Evolutionary conservation across 257 asterid genomes (phyloP).

Genomic region (Cordia subcordata): DNA sequence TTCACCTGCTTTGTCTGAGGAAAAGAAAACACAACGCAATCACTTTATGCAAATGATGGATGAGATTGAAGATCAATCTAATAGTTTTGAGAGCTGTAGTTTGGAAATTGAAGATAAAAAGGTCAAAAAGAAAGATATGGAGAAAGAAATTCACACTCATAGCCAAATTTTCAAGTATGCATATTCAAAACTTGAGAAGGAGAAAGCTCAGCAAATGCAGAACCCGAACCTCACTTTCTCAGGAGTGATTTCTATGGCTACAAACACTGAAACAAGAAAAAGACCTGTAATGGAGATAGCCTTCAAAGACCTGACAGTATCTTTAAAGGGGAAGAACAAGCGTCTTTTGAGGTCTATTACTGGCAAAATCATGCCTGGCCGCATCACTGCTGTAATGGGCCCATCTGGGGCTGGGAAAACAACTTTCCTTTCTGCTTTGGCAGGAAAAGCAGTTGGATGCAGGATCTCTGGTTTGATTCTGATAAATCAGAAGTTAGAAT

Average conservation of each 20-base stretch:
- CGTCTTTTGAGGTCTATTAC: conserved; percentile 67
- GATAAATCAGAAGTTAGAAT: conserved; percentile 60
- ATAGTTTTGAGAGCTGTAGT: conserved; percentile 30
- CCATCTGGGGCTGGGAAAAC: conserved; percentile 99
- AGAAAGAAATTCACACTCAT: conserved; percentile 53
- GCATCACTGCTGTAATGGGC: conserved; percentile 96
- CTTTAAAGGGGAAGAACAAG: conserved; percentile 62
- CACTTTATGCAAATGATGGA: conserved; percentile 31
- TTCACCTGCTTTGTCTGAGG: conserved; percentile 29
- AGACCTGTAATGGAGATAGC: conserved; percentile 66
- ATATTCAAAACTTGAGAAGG: conserved; percentile 81
- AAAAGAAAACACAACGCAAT: conserved; percentile 23
- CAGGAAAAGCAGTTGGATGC: conserved; percentile 90
- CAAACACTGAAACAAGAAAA: conserved; percentile 33
- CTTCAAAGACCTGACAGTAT: conserved; percentile 70
- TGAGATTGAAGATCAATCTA: conserved; percentile 44
- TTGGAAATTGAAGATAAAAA: conserved; percentile 26
- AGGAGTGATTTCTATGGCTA: conserved; percentile 60
- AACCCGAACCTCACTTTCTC: conserved; percentile 54
- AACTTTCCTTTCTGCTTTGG: conserved; percentile 88
- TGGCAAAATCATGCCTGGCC: conserved; percentile 78
- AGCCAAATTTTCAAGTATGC: conserved; percentile 86
- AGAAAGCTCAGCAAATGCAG: conserved; percentile 71
- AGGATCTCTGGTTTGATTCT: conserved; percentile 55
- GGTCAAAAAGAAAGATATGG: conserved; percentile 35